phyloP scores from a whole-genome alignment of 2,329 filamentous ascomycete genomes.

The Fonsecaea pedrosoi region DNA sequence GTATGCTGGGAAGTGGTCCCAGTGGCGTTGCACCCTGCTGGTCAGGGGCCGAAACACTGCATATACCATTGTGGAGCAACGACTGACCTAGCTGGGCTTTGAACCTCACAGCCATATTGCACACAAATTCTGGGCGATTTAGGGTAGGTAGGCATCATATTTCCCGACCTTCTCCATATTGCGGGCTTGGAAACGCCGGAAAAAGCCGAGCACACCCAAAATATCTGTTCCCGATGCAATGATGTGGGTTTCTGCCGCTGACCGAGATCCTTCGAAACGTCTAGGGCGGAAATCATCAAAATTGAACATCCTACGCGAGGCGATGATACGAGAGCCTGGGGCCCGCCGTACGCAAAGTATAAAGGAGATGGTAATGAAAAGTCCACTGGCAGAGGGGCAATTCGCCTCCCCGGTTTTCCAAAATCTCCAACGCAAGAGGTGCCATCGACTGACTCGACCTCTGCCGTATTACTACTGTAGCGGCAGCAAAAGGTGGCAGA shows the following conservation, averaged over 20 bases:
- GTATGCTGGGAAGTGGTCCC: neutral
- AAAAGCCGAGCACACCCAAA: too few species aligned
- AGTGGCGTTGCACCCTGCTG: too few species aligned
- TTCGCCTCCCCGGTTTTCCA: neutral
- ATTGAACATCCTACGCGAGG: conserved; percentile 90
- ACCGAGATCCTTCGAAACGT: conserved; percentile 3
- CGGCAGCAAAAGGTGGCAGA: conserved; percentile 27
- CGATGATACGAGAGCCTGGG: conserved; percentile 96
- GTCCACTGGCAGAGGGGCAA: neutral
- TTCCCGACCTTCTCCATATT: neutral
- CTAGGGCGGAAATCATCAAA: conserved; percentile 93
- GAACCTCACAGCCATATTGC: conserved; percentile 77
- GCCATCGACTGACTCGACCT: neutral
- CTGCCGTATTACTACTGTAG: conserved; percentile 1
- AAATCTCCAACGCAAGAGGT: neutral
- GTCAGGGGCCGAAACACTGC: too few species aligned
- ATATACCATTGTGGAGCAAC: neutral
- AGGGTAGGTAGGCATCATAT: conserved; percentile 68
- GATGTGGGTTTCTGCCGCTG: neutral
- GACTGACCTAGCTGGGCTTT: conserved; percentile 3
- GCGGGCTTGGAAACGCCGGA: too few species aligned
- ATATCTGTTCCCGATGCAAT: too few species aligned
- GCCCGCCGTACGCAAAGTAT: conserved; percentile 88
- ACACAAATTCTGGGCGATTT: conserved; percentile 96
- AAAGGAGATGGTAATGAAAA: conserved; percentile 63